Conservation (phyloP, 768 basidiomycete genomes). For the Clitopilus passeckerianus region DNA sequence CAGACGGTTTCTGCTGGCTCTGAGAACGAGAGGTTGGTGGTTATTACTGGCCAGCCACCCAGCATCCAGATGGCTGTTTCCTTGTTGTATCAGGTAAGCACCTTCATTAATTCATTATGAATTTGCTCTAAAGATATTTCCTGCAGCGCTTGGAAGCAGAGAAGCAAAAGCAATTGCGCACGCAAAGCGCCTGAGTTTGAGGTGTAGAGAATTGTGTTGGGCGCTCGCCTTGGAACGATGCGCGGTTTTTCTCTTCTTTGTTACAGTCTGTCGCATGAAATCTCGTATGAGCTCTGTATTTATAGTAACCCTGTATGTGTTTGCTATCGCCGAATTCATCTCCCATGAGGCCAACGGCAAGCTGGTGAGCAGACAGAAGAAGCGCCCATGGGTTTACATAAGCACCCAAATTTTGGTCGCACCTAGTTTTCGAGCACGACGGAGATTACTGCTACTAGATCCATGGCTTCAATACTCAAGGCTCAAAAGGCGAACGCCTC, state of each 20-base stretch:
- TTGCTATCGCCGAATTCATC: no score
- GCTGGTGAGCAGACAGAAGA: constrained; percentile 1
- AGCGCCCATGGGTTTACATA: constrained; percentile 4
- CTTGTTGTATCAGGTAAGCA: constrained; percentile 75
- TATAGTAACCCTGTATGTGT: not conserved
- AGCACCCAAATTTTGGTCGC: constrained; percentile 9
- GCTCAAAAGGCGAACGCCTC: constrained; percentile 53
- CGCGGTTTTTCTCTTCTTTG: constrained; percentile 9
- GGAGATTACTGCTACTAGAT: constrained; percentile 4
- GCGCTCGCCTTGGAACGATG: no score
- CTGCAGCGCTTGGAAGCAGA: constrained; percentile 79
- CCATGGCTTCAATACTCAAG: constrained; percentile 65
- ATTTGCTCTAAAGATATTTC: not conserved
- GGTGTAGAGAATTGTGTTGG: not conserved
- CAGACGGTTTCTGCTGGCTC: constrained; percentile 67
- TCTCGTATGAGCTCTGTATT: constrained; percentile 2
- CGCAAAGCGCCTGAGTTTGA: not conserved
- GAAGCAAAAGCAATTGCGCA: constrained; percentile 74
- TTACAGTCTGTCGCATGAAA: constrained; percentile 11
- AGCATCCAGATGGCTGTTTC: constrained; percentile 98
- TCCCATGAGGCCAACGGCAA: not conserved
- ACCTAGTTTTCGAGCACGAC: not conserved
- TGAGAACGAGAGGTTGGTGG: constrained; percentile 89
- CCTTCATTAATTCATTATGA: constrained; percentile 4
- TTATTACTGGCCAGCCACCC: constrained; percentile 91